Evolutionary conservation across 371 early-diverging fungal genomes (phyloP), one percentile per base, ranked within the genome.

Genomic region (Mucor mucedo): DNA sequence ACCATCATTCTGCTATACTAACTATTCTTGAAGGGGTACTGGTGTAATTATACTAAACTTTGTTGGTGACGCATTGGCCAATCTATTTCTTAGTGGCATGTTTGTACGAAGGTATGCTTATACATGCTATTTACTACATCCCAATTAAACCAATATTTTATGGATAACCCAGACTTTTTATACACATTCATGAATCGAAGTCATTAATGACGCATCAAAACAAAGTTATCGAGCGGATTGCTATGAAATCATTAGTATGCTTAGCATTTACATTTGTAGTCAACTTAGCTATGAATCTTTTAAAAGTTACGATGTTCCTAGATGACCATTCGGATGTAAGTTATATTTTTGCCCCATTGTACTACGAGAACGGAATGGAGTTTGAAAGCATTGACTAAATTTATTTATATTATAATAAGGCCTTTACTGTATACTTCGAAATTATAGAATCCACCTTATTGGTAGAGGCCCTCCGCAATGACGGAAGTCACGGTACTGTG

Each of bases 381-480:
- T 30, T 50, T 28, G 7, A 50, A 50, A 11, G 50, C 10, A 50
- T 13, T 5, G 0, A 27, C 29, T 29, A 10, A 50, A 28, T 14
- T 50, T 27, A 28, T 9, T 48, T 48, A 10, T 16, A 5, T 7
- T 41, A 28, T 28, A 35, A 48, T n/a, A 62, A 78, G 79, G 78
- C 77, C 0, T 75, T 81, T 44, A 81, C 82, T 11, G 77, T 75
- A 1, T 81, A 75, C 35, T 75, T 81, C 60, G 70, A 78, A 52
- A 47, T 81, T 13, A 60, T 77, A 30, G 82, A 81, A 62, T 81
- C 82, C 1, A 81, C 82, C 1, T 53, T 81, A 16, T 47, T 81
- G 35, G 82, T 81, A 2, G 79, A 81, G 47, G 82, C 82, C 2
- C 68, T 81, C n/a, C 70, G 82, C 10, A 73, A 76, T 11, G 82